Conservation (phyloP, 2,329 filamentous ascomycete genomes). For the Aspergillus sp. region DNA sequence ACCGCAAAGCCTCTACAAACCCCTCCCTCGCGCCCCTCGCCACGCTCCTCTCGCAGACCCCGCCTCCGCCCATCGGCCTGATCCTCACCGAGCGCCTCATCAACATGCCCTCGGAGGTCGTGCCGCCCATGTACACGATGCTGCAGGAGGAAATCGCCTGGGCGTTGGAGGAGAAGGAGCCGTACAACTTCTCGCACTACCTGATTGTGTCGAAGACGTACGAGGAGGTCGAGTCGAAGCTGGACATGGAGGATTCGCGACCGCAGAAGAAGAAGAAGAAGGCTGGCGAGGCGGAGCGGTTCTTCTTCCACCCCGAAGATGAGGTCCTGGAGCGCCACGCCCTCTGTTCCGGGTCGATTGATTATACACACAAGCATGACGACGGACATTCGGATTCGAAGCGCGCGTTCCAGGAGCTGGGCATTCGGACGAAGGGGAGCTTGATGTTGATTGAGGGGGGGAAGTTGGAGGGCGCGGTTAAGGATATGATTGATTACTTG, state of each 20-base stretch:
- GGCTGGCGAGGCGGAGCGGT: conserved; percentile 56
- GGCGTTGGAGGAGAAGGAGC: conserved; percentile 85
- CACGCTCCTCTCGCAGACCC: conserved; percentile 55
- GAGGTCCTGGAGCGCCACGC: conserved; percentile 81
- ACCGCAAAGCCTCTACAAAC: conserved; percentile 53
- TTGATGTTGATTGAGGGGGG: conserved; percentile 80
- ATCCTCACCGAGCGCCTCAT: conserved; percentile 91
- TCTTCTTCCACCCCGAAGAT: conserved; percentile 96
- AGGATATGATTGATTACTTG: conserved; percentile 74
- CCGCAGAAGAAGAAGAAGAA: conserved; percentile 69
- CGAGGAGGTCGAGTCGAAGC: conserved; percentile 75
- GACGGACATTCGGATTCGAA: conserved; percentile 86
- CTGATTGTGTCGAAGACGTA: conserved; percentile 92
- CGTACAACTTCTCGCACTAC: conserved; percentile 91
- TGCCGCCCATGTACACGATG: conserved; percentile 94
- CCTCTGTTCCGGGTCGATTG: conserved; percentile 66
- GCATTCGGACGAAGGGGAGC: conserved; percentile 79
- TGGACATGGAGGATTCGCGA: conserved; percentile 65
- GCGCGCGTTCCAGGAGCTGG: conserved; percentile 89
- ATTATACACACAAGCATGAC: conserved; percentile 74
- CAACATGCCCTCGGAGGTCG: conserved; percentile 92
- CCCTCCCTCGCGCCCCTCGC: conserved; percentile 58
- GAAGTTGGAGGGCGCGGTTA: conserved; percentile 74
- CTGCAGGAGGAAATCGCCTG: conserved; percentile 86
- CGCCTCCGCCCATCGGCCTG: conserved; percentile 68